Evolutionary conservation across 2,329 filamentous ascomycete species (phyloP), one percentile per base, ranked within the genome.

Genomic region (Colletotrichum sublineola): DNA sequence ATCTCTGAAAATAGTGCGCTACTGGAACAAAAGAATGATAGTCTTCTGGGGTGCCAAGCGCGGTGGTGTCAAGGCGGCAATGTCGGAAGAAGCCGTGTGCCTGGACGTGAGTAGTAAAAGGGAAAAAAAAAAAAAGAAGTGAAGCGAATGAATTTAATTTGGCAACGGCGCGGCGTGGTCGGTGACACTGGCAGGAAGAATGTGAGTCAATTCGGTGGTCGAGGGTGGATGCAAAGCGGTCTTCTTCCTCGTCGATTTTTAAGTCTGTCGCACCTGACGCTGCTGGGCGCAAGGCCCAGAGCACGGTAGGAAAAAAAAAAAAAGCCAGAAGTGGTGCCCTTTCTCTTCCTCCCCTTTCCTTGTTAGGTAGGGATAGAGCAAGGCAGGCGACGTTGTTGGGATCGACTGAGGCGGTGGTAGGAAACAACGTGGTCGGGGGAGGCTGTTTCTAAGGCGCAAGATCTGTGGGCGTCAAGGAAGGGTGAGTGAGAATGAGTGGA

Each of bases 251-350:
- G n/a, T 48, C 46, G 52, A 38, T 46, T 42, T 57, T 52, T 38
- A 20, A 48, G 61, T 42, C 60, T 63, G 61, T 69, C 55, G 61
- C 67, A 61, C 70, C 67, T 70, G 69, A 33, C 52, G 60, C 69
- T 60, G 55, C 70, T 65, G 70, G 66, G 70, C 66, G 55, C 70
- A 50, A 70, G 66, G 66, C 70, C 66, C 70, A 73, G 61, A 65
- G 67, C 70, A 70, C 66, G 40, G 40, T 57, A 68, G 58, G 58
- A n/a, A 24, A 20, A 20, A n/a, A 36, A 36, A 36, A 36, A 36
- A 36, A 46, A 40, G 42, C 55, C 69, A 69, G 60, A 61, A 50
- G 66, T 53, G 53, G 14, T 33, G 29, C 20, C 20, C n/a, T 67
- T 60, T 56, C 48, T n/a, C 46, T 48, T 2, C 15, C 31, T 48